Percentiles rank a stretch among this genome's conserved stretches.
Conservation (phyloP, 2,329 filamentous ascomycete species). For the Paraphoma chrysanthemicola region DNA sequence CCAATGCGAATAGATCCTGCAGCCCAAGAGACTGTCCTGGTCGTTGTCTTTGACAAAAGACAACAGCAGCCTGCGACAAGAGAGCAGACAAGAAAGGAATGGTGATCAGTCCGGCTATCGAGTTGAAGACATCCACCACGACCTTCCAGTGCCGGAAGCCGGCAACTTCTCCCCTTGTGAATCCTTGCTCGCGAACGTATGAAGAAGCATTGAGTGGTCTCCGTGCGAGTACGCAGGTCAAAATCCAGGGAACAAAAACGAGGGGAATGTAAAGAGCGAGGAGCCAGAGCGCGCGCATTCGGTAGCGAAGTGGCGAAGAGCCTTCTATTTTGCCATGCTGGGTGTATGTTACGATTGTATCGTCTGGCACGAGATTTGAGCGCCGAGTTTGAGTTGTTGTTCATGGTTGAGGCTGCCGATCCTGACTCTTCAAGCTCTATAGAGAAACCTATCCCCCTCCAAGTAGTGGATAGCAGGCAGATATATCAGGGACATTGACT, state of each 20-base stretch:
- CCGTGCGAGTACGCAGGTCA: constrained; percentile 1
- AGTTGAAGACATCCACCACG: constrained; percentile 5
- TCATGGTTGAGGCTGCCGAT: too few relatives aligned
- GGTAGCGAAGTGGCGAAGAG: not conserved
- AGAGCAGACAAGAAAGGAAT: constrained; percentile 6
- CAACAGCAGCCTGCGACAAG: constrained; percentile 4
- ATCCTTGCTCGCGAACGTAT: constrained; percentile 3
- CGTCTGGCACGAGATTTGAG: too few relatives aligned
- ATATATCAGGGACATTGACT: too few relatives aligned
- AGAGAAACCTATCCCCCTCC: too few relatives aligned
- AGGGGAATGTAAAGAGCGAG: constrained; percentile 1
- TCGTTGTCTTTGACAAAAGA: constrained; percentile 4
- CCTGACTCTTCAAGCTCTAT: too few relatives aligned
- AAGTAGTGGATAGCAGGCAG: too few relatives aligned
- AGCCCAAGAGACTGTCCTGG: not conserved
- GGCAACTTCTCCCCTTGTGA: not conserved
- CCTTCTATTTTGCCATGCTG: not conserved
- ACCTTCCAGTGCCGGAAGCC: constrained; percentile 1
- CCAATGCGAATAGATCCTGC: not conserved
- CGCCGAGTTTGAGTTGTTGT: too few relatives aligned
- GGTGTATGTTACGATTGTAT: too few relatives aligned
- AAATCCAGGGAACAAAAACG: constrained; percentile 5
- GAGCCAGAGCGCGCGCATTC: constrained; percentile 55
- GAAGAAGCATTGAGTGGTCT: constrained; percentile 1
- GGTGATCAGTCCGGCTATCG: constrained; percentile 8